Base-by-base conservation (phyloP, 768 basidiomycete species). In the Leccinum boreale region DNA sequence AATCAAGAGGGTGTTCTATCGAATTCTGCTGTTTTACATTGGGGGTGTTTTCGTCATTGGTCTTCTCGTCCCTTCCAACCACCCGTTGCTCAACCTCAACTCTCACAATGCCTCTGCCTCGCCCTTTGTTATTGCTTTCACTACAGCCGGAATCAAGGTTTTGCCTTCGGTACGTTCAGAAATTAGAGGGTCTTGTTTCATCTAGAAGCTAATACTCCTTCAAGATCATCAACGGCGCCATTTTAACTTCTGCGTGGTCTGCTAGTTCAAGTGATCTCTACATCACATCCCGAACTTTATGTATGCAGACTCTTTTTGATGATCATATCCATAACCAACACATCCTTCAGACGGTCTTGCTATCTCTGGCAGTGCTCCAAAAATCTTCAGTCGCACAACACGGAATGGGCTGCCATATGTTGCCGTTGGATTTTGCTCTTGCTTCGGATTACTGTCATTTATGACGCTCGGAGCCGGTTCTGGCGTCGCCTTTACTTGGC, bases 51-150 rank as follows among this genome's bases (percentile, higher is more conserved):
- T 79, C 65, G 60, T 81, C 47, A 79, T 83, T 51, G 79, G 79
- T 33, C 65, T 84, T 23, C 75, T 83, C 58, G 79, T 82, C 17
- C 76, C 79, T 12, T 81, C 78, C 39, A 78, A 76, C 69, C 71
- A 81, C 62, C 62, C 71, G 7, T 62, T 72, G n/a, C 76, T 83
- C 28, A 62, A 74, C 58, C 65, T 81, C 26, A 67, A 67, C 36
- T 68, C 69, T 12, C 56, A 56, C 47, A 78, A 76, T 36, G 81
- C 81, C 35, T 72, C 78, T 11, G 76, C 75, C 3, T 78, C 80
- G 49, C 79, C 85, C 2, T 85, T 84, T 67, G 84, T 85, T 55
- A 83, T 85, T 49, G 85, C 83, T 3, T 78, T 80, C 58, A 67
- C 69, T 26, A 58, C 64, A 23, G 82, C 85, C 4, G 86, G 84